Evolutionary conservation across 2,329 filamentous ascomycete genomes (phyloP).

Genomic region (Pseudogymnoascus sp.): DNA sequence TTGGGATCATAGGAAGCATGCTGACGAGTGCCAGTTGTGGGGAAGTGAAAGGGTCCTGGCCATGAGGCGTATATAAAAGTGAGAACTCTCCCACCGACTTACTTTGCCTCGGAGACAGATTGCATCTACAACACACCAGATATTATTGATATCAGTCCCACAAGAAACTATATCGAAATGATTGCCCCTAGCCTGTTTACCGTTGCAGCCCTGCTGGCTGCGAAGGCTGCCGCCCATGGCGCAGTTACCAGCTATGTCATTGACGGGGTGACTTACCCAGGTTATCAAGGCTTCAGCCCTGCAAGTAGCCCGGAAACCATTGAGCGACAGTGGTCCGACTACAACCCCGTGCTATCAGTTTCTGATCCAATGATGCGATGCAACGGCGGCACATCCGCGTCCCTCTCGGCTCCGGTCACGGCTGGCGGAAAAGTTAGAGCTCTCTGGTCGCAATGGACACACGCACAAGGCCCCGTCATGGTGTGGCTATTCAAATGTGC

Average conservation of each 20-base stretch:
- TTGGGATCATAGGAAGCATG: neutral
- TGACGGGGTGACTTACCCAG: constrained; percentile 35
- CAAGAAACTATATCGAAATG: constrained; percentile 24
- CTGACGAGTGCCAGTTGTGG: neutral
- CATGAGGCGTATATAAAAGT: neutral
- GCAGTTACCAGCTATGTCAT: constrained; percentile 42
- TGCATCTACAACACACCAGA: neutral
- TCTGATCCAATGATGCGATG: constrained; percentile 45
- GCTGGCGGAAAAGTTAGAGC: constrained; percentile 42
- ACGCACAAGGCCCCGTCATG: constrained; percentile 50
- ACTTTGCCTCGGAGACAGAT: neutral
- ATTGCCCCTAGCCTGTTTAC: constrained; percentile 30
- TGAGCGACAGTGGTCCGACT: constrained; percentile 49
- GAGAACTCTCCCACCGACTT: neutral
- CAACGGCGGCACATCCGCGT: constrained; percentile 45
- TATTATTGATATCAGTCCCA: neutral
- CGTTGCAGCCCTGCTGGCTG: constrained; percentile 25
- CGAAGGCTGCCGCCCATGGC: constrained; percentile 29
- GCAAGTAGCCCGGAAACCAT: constrained; percentile 42
- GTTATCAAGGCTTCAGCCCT: constrained; percentile 43
- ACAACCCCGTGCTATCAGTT: constrained; percentile 45
- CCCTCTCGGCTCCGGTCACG: constrained; percentile 35
- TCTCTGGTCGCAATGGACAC: constrained; percentile 50
- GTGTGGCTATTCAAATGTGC: constrained; percentile 49
- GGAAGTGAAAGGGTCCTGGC: neutral